phyloP scores from a whole-genome alignment of 2,329 filamentous ascomycete genomes.

The Lecanosticta acicola region DNA sequence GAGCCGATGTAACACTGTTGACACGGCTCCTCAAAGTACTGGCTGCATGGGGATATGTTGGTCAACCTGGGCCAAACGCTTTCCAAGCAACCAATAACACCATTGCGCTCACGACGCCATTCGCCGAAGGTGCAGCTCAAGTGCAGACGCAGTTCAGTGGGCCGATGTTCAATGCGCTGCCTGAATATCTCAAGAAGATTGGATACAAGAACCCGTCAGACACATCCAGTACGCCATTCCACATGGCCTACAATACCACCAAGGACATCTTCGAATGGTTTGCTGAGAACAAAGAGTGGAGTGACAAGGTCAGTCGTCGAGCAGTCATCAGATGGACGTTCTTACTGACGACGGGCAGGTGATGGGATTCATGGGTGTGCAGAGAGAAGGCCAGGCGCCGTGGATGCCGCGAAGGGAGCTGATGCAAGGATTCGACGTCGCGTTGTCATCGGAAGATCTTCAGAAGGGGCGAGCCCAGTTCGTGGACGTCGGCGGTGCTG shows the following conservation, averaged over 20 bases:
- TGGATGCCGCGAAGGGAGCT: not conserved
- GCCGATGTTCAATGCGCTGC: not conserved
- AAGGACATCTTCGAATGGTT: not conserved
- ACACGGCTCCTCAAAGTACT: not conserved
- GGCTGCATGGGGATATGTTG: not conserved
- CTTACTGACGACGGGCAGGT: not conserved
- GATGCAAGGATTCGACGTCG: not conserved
- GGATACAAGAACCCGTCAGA: slow-evolving; percentile 1
- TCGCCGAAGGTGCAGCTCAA: not conserved
- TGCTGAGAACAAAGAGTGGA: not conserved
- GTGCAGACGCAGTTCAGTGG: not conserved
- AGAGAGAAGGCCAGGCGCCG: not conserved
- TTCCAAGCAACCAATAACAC: not conserved
- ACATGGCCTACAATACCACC: not conserved
- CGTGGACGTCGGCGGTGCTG: slow-evolving; percentile 2
- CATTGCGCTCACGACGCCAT: not conserved
- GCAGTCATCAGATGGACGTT: not conserved
- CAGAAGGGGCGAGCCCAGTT: not conserved
- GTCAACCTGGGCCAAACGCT: not conserved
- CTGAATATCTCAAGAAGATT: not conserved
- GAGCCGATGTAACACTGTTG: not conserved
- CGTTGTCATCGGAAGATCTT: not conserved
- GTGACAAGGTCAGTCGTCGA: not conserved
- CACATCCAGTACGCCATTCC: not conserved
- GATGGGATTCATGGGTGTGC: not conserved